A percentile compares a stretch with the other conserved stretches of the same genome.
These are phyloP conservation scores for Eragrostis nindensis DNA, from an alignment of 176 grass and related monocot species.

Conservation along the genomic window DNA sequence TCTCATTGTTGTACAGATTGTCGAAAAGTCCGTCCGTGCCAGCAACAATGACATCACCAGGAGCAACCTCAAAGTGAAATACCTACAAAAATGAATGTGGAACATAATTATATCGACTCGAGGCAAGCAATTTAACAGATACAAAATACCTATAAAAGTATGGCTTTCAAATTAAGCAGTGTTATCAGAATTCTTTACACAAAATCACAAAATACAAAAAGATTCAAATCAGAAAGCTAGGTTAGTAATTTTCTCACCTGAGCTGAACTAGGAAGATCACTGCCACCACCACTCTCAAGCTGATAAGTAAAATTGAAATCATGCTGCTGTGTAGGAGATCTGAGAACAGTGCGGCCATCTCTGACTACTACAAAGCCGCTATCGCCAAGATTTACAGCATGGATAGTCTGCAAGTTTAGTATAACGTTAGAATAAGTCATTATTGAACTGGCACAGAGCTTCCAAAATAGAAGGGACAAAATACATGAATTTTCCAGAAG, in stretches of 20 bases:
- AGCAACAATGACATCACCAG: slow-evolving; percentile 83
- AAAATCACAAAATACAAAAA: neutral
- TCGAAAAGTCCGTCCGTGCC: slow-evolving; percentile 98
- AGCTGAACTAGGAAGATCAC: slow-evolving; percentile 94
- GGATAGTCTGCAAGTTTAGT: slow-evolving; percentile 58
- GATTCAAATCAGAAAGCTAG: neutral
- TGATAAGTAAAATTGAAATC: slow-evolving; percentile 99
- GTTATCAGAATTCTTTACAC: neutral
- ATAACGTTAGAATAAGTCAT: neutral
- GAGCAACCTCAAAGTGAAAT: slow-evolving; percentile 69
- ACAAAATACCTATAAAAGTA: neutral
- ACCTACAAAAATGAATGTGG: slow-evolving; percentile 47
- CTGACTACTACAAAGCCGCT: slow-evolving; percentile 93
- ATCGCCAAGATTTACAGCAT: slow-evolving; percentile 92
- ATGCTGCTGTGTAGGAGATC: slow-evolving; percentile 92
- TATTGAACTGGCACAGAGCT: neutral
- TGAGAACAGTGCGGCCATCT: slow-evolving; percentile 85
- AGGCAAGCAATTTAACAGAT: neutral
- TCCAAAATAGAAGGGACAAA: neutral
- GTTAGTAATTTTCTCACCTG: slow-evolving; percentile 61
- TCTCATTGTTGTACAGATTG: slow-evolving; percentile 87
- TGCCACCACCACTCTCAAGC: slow-evolving; percentile 92
- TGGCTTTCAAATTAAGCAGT: neutral
- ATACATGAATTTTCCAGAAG: neutral
- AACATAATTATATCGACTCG: neutral